Base-by-base conservation (phyloP, 495 filamentous ascomycete species). In the Usnea hakonensis region DNA sequence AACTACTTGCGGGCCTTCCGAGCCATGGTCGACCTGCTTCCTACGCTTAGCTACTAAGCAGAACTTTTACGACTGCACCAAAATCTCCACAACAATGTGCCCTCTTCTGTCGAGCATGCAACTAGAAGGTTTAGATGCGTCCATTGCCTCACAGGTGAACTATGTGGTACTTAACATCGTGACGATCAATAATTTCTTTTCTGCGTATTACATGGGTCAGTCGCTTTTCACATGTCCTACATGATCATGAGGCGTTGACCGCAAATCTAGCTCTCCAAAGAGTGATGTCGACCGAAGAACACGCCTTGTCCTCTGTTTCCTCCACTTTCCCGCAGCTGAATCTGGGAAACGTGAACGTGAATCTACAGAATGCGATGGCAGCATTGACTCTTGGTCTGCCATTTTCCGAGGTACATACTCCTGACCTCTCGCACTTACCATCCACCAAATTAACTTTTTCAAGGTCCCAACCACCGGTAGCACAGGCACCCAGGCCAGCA, bases 21-120 rank as follows among this genome's bases (percentile, higher is more conserved):
- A 50, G 46, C 46, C 46, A 11, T 50, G 46, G 46, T 50, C 46
- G 16, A 50, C 46, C 11, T 50, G 46, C 46, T 50, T 50, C 26
- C 26, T 50, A 50, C 46, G 46, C 9, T 30, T 50, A 26, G 46
- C 46, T 50, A 50, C 46, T 4, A 50, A 3, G 23, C 23, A 50
- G 46, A 50, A 50, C 17, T 2, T 26, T 17, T 50, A 50, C 46
- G 46, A 50, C 23, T 50, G 46, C 17, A 50, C 46, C 23, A 11
- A 28, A 30, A 8, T 30, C 16, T 7, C 1, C 14, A 23, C 21
- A 5, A 17, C 46, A 30, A 30, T 7, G 13, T 50, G 46, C 26
- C 30, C 46, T 4, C 21, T 50, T 30, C 8, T 5, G 5, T 6
- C 35, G 35, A 36, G 11, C 35, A n/a, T n/a, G n/a, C n/a, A n/a